Percentiles rank a stretch among this genome's conserved stretches.
Conservation (phyloP, 116 monocot species). For the Posidonia oceanica region DNA sequence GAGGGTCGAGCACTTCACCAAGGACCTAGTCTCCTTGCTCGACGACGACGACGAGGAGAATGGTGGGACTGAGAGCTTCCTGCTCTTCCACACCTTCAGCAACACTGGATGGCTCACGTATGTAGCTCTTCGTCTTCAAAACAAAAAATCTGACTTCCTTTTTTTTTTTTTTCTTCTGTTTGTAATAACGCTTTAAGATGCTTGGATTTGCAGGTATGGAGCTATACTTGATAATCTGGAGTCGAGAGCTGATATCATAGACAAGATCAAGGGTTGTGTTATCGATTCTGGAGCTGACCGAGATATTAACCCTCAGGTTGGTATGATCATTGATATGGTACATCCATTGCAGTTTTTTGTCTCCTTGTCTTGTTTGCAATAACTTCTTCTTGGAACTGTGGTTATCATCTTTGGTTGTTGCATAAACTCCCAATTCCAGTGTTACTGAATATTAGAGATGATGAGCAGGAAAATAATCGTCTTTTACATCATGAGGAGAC, state of each 20-base stretch:
- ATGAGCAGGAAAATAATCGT: no score
- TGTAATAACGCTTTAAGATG: neutral
- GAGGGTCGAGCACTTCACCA: slow-evolving; percentile 35
- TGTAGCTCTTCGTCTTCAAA: neutral
- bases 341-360: no score
- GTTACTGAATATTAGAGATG: no score
- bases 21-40: slow-evolving; percentile 48
- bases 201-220: slow-evolving; percentile 57
- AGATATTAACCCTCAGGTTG: slow-evolving; percentile 75
- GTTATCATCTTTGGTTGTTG: no score
- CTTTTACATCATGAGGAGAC: no score
- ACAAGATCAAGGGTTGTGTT: slow-evolving; percentile 83
- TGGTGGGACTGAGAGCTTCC: slow-evolving; percentile 37
- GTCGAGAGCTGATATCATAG: slow-evolving; percentile 46
- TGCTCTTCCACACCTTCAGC: slow-evolving; percentile 95
- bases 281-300: slow-evolving; percentile 81
- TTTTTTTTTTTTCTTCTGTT: neutral
- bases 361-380: no score
- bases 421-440: no score
- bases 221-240: slow-evolving; percentile 58
- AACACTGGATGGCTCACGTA: slow-evolving; percentile 95
- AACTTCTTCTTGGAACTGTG: no score
- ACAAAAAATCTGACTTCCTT: neutral
- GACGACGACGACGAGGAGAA: slow-evolving; percentile 38
- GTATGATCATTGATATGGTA: no score